Evolutionary conservation across 371 early-diverging fungal genomes (phyloP).

Genomic region (Circinella minor): DNA sequence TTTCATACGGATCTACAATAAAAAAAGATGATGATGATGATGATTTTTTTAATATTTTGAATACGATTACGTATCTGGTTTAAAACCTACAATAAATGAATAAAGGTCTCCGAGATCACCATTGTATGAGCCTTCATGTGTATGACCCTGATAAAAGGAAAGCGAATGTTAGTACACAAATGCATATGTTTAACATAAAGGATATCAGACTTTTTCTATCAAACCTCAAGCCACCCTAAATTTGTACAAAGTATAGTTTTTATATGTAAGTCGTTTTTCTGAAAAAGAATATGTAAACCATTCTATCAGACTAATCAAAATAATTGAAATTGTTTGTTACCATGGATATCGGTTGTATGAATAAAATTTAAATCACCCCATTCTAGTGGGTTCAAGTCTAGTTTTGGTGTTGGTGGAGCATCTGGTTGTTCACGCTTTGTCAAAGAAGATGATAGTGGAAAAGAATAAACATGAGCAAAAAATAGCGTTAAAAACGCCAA

Average conservation of each 20-base stretch:
- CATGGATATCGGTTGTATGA: constrained; percentile 54
- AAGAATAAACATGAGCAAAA: neutral
- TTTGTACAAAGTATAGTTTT: neutral
- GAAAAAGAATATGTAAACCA: neutral
- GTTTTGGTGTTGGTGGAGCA: constrained; percentile 28
- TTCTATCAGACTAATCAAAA: neutral
- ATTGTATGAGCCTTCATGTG: constrained; percentile 44
- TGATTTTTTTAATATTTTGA: no score
- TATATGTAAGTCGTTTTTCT: neutral
- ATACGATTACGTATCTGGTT: no score
- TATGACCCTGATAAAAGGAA: constrained; percentile 30
- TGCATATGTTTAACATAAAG: neutral
- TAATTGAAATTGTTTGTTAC: constrained; percentile 12
- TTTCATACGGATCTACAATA: constrained; percentile 41
- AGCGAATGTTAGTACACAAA: neutral
- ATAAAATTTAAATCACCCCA: constrained; percentile 61
- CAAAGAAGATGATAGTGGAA: neutral
- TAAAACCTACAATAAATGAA: constrained; percentile 41
- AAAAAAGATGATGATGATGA: no score
- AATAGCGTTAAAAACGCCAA: neutral
- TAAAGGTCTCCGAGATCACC: constrained; percentile 62
- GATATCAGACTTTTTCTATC: neutral
- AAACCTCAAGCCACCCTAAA: constrained; percentile 5
- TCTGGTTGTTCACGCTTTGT: constrained; percentile 34
- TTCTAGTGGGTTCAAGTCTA: constrained; percentile 33